Evolutionary conservation across 768 basidiomycete species (phyloP).

Genomic region (Kwoniella sp.): DNA sequence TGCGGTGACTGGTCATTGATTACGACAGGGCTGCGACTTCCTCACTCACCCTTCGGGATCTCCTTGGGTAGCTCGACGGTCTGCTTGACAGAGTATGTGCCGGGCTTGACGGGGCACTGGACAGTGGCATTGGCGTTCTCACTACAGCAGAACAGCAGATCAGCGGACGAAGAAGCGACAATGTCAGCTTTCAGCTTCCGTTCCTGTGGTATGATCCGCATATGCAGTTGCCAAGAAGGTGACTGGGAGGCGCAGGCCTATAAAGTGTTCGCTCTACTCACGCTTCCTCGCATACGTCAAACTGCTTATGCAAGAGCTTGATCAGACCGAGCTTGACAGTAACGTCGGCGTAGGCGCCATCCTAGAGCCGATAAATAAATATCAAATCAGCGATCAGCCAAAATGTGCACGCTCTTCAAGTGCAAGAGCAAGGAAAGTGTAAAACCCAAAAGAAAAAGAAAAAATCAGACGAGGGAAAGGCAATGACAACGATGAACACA

Average conservation of each 20-base stretch:
- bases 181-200: slow-evolving; percentile 16
- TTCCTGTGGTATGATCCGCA: too few species aligned
- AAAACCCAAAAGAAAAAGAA: too few species aligned
- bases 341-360: slow-evolving; percentile 88
- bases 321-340: slow-evolving; percentile 89
- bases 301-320: slow-evolving; percentile 78
- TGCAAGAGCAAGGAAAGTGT: neutral
- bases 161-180: neutral
- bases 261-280: too few species aligned
- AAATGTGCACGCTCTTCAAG: too few species aligned
- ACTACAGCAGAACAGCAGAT: slow-evolving; percentile 58
- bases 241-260: too few species aligned
- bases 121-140: slow-evolving; percentile 72
- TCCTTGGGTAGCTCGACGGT: slow-evolving; percentile 86
- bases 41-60: slow-evolving; percentile 73
- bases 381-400: too few species aligned
- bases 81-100: slow-evolving; percentile 72
- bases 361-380: slow-evolving; percentile 59
- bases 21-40: too few species aligned
- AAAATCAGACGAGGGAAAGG: neutral
- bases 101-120: slow-evolving; percentile 79
- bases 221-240: too few species aligned
- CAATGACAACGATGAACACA: too few species aligned
- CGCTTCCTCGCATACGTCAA: slow-evolving; percentile 94
- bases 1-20: too few species aligned